phyloP scores from a whole-genome alignment of 108 stramenopile genomes.

The Pseudonitzschia delicatissima region DNA sequence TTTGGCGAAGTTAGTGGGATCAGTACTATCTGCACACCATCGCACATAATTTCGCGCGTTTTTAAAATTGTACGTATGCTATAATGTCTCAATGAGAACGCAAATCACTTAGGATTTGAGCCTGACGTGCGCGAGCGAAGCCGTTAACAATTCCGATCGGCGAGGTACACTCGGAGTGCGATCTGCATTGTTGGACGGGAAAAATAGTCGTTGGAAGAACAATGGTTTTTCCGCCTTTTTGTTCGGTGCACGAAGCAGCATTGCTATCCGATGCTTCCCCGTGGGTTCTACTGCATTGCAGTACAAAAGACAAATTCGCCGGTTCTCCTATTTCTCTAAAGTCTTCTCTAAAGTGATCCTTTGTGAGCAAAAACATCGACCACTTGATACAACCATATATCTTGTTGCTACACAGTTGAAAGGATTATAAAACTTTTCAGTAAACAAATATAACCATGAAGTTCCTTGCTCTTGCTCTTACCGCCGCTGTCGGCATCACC shows the following conservation, averaged over 20 bases:
- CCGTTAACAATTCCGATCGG: not conserved
- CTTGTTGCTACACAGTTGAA: not conserved
- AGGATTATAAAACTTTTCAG: not conserved
- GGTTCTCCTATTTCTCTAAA: too few species aligned
- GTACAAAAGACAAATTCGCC: too few species aligned
- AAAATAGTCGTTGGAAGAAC: not conserved
- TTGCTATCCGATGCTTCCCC: too few species aligned
- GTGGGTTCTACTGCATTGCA: too few species aligned
- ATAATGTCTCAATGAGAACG: not conserved
- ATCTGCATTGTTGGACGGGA: slow-evolving; percentile 2
- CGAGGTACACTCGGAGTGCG: not conserved
- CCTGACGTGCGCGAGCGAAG: not conserved
- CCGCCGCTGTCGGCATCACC: slow-evolving; percentile 34
- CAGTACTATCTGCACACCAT: not conserved
- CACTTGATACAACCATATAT: too few species aligned
- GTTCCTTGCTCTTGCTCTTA: slow-evolving; percentile 35
- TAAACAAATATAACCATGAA: slow-evolving; percentile 37
- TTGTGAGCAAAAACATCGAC: too few species aligned
- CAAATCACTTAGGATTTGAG: not conserved
- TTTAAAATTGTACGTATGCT: not conserved
- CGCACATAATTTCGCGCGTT: not conserved
- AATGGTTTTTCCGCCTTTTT: too few species aligned
- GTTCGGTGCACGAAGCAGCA: too few species aligned
- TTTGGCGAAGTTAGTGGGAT: not conserved
- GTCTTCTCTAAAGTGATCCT: too few species aligned